Evolutionary conservation across 2,329 filamentous ascomycete genomes (phyloP).

Genomic region (Bertia moriformis): DNA sequence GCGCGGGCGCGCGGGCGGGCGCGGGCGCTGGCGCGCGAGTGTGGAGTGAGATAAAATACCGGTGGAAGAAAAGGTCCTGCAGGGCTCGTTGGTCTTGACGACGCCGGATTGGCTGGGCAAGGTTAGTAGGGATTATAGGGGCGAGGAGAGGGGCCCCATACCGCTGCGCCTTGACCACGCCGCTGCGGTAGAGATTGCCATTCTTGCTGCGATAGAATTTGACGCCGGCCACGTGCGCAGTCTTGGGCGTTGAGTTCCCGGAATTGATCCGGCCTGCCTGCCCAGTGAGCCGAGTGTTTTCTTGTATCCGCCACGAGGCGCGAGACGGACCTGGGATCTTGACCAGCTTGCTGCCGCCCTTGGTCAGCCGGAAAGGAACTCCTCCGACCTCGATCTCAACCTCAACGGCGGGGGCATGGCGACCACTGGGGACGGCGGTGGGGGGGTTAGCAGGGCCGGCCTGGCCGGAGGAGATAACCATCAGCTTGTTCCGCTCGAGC

Average conservation of each 20-base stretch:
- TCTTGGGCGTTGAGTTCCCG: slow-evolving; percentile 60
- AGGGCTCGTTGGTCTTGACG: slow-evolving; percentile 56
- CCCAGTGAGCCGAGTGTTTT: slow-evolving; percentile 11
- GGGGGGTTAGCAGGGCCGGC: too few species aligned
- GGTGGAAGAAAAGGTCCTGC: slow-evolving; percentile 57
- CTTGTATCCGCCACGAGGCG: slow-evolving; percentile 4
- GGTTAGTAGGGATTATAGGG: slow-evolving; percentile 21
- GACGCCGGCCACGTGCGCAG: slow-evolving; percentile 58
- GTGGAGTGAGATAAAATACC: slow-evolving; percentile 33
- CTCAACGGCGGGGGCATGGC: slow-evolving; percentile 15
- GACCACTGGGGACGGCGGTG: slow-evolving; percentile 4
- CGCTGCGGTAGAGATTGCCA: slow-evolving; percentile 70
- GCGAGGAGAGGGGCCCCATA: slow-evolving; percentile 28
- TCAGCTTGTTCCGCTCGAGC: slow-evolving; percentile 43
- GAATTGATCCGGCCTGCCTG: slow-evolving; percentile 44
- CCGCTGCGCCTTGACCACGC: slow-evolving; percentile 63
- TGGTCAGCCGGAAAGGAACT: slow-evolving; percentile 58
- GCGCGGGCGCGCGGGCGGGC: slow-evolving; percentile 2
- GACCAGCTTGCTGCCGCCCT: slow-evolving; percentile 71
- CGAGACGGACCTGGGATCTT: slow-evolving; percentile 50
- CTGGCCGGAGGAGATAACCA: slow-evolving; percentile 25
- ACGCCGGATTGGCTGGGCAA: slow-evolving; percentile 29
- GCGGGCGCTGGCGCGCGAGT: slow-evolving; percentile 14
- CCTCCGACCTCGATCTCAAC: slow-evolving; percentile 58
- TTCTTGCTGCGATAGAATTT: slow-evolving; percentile 75